Evolutionary conservation across 2,329 filamentous ascomycete genomes (phyloP).

Genomic region (Epicoccum sorghinum): DNA sequence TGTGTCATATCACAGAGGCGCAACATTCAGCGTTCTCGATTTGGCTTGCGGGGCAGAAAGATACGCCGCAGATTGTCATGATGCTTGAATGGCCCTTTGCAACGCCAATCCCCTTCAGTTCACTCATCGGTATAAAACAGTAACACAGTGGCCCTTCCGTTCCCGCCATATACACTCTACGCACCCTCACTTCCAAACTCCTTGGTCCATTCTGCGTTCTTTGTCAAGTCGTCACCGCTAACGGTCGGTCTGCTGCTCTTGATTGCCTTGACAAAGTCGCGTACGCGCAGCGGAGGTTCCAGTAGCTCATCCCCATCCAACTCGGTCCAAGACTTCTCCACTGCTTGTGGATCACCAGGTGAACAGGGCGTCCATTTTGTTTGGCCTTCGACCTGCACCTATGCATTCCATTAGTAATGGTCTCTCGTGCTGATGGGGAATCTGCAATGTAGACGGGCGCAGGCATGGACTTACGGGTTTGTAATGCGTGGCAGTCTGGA

Average conservation of each 20-base stretch:
- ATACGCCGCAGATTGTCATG: too few relatives aligned
- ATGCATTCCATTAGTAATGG: background rate
- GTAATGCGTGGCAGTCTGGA: slow-evolving; percentile 97
- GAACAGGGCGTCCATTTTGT: slow-evolving; percentile 87
- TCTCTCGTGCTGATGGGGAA: background rate
- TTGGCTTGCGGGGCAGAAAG: too few relatives aligned
- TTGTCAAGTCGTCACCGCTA: slow-evolving; percentile 79
- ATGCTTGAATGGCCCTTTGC: background rate
- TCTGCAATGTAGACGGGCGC: background rate
- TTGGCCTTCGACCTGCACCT: slow-evolving; percentile 73
- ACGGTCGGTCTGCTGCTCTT: slow-evolving; percentile 89
- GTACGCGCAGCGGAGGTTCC: slow-evolving; percentile 83
- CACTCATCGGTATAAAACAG: slow-evolving; percentile 17
- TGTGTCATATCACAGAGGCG: too few relatives aligned
- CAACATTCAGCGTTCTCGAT: too few relatives aligned
- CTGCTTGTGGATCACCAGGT: slow-evolving; percentile 82
- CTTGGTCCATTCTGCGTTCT: slow-evolving; percentile 90
- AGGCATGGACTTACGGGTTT: slow-evolving; percentile 71
- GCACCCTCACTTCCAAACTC: slow-evolving; percentile 94
- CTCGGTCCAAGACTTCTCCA: slow-evolving; percentile 93
- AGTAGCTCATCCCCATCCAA: slow-evolving; percentile 83
- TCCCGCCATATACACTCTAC: slow-evolving; percentile 34
- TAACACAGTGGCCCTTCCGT: background rate
- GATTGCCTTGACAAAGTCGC: slow-evolving; percentile 93
- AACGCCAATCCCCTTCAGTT: slow-evolving; percentile 1